Evolutionary conservation across 2,329 filamentous ascomycete genomes (phyloP).

Genomic region (Magnaporthales sp.): DNA sequence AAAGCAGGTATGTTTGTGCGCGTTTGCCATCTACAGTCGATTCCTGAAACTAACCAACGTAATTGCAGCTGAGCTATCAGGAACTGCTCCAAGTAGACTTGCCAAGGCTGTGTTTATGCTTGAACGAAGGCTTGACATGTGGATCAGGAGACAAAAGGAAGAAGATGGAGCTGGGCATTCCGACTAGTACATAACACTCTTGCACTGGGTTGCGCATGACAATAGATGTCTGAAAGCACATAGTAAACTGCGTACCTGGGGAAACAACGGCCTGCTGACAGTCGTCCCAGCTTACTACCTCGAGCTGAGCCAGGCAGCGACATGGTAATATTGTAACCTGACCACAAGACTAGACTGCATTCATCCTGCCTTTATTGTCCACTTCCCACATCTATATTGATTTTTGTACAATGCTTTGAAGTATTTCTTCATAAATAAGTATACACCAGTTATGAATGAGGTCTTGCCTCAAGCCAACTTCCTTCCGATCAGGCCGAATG

Average conservation of each 20-base stretch:
- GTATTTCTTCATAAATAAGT: neutral
- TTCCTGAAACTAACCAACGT: neutral
- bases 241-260: neutral
- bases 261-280: too few relatives aligned
- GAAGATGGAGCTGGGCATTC: neutral
- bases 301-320: too few relatives aligned
- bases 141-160: conserved; percentile 13
- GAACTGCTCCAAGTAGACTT: conserved; percentile 24
- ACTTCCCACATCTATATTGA: neutral
- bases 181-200: neutral
- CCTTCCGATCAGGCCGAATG: neutral
- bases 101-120: conserved; percentile 25
- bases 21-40: neutral
- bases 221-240: neutral
- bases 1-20: conserved; percentile 23
- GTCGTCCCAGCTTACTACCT: too few relatives aligned
- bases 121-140: conserved; percentile 25
- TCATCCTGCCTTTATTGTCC: neutral
- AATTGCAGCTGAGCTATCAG: conserved; percentile 20
- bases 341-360: too few relatives aligned
- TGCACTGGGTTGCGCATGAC: neutral
- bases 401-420: neutral
- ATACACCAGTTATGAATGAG: neutral
- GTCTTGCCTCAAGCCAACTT: neutral
- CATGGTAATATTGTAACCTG: too few relatives aligned